phyloP scores from a whole-genome alignment of 2,329 filamentous ascomycete genomes.

The Massarina eburnea region DNA sequence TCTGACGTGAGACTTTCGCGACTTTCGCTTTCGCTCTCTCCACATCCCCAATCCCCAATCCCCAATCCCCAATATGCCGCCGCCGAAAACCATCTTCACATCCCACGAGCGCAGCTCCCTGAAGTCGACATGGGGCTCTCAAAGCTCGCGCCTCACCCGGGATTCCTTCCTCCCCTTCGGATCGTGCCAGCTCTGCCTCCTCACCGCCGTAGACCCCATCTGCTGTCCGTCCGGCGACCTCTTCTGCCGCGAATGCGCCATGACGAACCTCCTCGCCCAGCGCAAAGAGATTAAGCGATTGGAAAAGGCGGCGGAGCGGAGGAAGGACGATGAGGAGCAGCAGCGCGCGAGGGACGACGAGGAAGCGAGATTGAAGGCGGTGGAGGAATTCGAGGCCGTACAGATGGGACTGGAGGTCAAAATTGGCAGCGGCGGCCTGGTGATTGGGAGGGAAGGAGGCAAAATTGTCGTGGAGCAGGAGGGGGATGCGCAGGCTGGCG shows the following conservation, averaged over 20 bases:
- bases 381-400: slow-evolving; percentile 81
- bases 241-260: slow-evolving; percentile 93
- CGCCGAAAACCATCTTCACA: slow-evolving; percentile 70
- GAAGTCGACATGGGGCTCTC: slow-evolving; percentile 78
- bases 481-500: slow-evolving; percentile 24
- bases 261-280: slow-evolving; percentile 87
- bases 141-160: slow-evolving; percentile 79
- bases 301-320: slow-evolving; percentile 65
- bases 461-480: slow-evolving; percentile 49
- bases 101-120: slow-evolving; percentile 84
- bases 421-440: slow-evolving; percentile 36
- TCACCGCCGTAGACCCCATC: slow-evolving; percentile 78
- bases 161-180: slow-evolving; percentile 93
- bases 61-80: slow-evolving; percentile 23
- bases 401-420: slow-evolving; percentile 64
- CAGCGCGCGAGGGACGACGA: slow-evolving; percentile 63
- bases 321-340: slow-evolving; percentile 64
- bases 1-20: too few species aligned
- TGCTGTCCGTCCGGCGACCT: slow-evolving; percentile 78
- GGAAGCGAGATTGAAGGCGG: slow-evolving; percentile 68
- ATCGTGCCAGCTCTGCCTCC: slow-evolving; percentile 83
- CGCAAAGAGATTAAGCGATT: slow-evolving; percentile 86
- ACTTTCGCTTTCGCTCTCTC: too few species aligned
- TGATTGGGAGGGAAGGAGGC: slow-evolving; percentile 46
- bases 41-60: not conserved